Conservation (phyloP, 805 yeast species). For the Candida coquimbonensis region DNA sequence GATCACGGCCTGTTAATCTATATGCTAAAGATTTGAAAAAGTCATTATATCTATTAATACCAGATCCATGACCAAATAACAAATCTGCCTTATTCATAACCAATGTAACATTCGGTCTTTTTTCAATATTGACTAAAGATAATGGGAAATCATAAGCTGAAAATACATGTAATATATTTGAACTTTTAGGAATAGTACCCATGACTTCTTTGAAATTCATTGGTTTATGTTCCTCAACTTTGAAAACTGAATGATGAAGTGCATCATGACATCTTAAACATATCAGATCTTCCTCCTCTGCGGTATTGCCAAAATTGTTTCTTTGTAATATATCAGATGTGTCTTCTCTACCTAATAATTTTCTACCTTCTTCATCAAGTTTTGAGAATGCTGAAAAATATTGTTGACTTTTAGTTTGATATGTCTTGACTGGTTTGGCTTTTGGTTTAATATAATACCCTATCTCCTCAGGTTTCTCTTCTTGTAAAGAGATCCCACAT, state of each 20-base stretch:
- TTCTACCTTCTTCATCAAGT: slow-evolving; percentile 19
- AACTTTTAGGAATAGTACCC: slow-evolving; percentile 31
- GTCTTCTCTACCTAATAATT: slow-evolving; percentile 7
- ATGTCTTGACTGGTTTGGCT: slow-evolving; percentile 3
- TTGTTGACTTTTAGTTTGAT: slow-evolving; percentile 13
- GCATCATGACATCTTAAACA: slow-evolving; percentile 57
- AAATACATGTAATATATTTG: slow-evolving; percentile 51
- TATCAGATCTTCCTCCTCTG: slow-evolving; percentile 12
- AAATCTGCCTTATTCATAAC: slow-evolving; percentile 38
- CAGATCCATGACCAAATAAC: slow-evolving; percentile 29
- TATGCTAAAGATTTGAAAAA: slow-evolving; percentile 27
- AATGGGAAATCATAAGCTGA: slow-evolving; percentile 72
- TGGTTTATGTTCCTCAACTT: slow-evolving; percentile 27
- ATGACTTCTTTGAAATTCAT: slow-evolving; percentile 26
- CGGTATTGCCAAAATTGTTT: neutral
- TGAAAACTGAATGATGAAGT: slow-evolving; percentile 34
- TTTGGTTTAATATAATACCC: slow-evolving; percentile 39
- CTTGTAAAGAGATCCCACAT: slow-evolving; percentile 53
- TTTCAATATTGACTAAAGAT: slow-evolving; percentile 16
- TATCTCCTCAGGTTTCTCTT: slow-evolving; percentile 24
- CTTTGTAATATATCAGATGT: neutral
- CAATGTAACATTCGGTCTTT: slow-evolving; percentile 22
- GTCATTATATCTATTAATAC: slow-evolving; percentile 25
- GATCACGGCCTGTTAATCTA: slow-evolving; percentile 24
- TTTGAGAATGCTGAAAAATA: slow-evolving; percentile 16